These are phyloP conservation scores for Jatropha multifida DNA, from an alignment of 441 rosid species.

Conservation along the genomic window DNA sequence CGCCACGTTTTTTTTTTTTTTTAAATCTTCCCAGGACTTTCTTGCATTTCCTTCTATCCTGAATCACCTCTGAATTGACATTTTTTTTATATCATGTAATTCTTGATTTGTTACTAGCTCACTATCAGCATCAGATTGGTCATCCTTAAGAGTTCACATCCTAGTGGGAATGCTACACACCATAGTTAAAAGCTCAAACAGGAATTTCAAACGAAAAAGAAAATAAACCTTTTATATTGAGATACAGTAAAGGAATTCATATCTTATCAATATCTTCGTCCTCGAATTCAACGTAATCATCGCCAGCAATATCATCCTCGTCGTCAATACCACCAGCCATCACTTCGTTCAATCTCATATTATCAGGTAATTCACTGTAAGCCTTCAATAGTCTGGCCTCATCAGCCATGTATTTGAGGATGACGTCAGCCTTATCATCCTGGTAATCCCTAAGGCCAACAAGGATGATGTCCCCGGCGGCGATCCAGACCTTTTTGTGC, in stretches of 20 bases:
- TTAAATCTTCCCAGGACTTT: too few relatives aligned
- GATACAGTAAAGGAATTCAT: conserved; percentile 12
- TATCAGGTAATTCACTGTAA: conserved; percentile 41
- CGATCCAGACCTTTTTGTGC: conserved; percentile 87
- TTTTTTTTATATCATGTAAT: too few relatives aligned
- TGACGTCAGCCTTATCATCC: conserved; percentile 84
- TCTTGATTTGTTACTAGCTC: too few relatives aligned
- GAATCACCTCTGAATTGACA: too few relatives aligned
- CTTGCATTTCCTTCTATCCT: too few relatives aligned
- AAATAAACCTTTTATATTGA: too few relatives aligned
- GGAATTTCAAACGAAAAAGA: too few relatives aligned
- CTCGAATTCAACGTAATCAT: conserved; percentile 68
- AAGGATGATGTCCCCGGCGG: conserved; percentile 72
- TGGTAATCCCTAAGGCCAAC: conserved; percentile 76
- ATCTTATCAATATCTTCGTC: conserved; percentile 81
- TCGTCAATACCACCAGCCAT: conserved; percentile 68
- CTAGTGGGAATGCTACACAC: too few relatives aligned
- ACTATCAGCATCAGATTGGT: too few relatives aligned
- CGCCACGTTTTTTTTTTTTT: too few relatives aligned
- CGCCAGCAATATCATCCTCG: conserved; percentile 57
- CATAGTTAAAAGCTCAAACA: too few relatives aligned
- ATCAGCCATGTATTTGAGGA: conserved; percentile 77
- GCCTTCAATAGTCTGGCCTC: conserved; percentile 78
- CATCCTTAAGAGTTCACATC: too few relatives aligned
- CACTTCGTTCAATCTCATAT: conserved; percentile 18